Percentiles rank a stretch among this genome's conserved stretches.
These are phyloP conservation scores for Kuraishia capsulata DNA, from an alignment of 805 yeast genomes.

Conservation along the genomic window DNA sequence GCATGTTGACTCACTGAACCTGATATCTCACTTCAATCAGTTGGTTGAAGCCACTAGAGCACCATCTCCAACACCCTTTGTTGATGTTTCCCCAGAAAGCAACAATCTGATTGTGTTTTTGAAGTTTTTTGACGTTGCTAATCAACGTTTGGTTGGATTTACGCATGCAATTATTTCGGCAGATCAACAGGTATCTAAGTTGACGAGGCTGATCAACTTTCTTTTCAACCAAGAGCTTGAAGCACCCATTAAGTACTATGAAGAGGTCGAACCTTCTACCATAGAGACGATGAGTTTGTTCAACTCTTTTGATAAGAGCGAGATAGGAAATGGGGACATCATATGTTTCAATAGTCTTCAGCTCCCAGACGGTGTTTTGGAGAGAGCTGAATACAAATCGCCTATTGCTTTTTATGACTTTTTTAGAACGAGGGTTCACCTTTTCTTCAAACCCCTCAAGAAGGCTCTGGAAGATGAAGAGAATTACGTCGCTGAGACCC, in stretches of 20 bases:
- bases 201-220: slow-evolving; percentile 30
- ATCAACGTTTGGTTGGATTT: slow-evolving; percentile 53
- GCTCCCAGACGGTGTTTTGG: slow-evolving; percentile 3
- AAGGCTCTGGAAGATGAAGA: slow-evolving; percentile 35
- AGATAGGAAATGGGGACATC: slow-evolving; percentile 63
- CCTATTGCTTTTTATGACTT: slow-evolving; percentile 42
- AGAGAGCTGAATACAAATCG: slow-evolving; percentile 15
- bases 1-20: slow-evolving; percentile 9
- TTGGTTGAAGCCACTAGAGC: neutral
- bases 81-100: slow-evolving; percentile 18
- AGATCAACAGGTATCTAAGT: slow-evolving; percentile 30
- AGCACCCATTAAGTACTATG: slow-evolving; percentile 33
- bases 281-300: slow-evolving; percentile 33
- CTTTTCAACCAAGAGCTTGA: slow-evolving; percentile 29
- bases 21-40: slow-evolving; percentile 3
- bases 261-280: slow-evolving; percentile 51
- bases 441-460: slow-evolving; percentile 36
- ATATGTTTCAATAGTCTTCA: slow-evolving; percentile 23
- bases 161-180: slow-evolving; percentile 47
- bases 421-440: slow-evolving; percentile 51
- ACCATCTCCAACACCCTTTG: slow-evolving; percentile 7
- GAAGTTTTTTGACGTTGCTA: slow-evolving; percentile 55
- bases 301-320: slow-evolving; percentile 44
- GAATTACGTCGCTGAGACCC: slow-evolving; percentile 32
- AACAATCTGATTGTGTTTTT: slow-evolving; percentile 34